Conservation (phyloP, 495 filamentous ascomycete species). For the Penicillium lagena region DNA sequence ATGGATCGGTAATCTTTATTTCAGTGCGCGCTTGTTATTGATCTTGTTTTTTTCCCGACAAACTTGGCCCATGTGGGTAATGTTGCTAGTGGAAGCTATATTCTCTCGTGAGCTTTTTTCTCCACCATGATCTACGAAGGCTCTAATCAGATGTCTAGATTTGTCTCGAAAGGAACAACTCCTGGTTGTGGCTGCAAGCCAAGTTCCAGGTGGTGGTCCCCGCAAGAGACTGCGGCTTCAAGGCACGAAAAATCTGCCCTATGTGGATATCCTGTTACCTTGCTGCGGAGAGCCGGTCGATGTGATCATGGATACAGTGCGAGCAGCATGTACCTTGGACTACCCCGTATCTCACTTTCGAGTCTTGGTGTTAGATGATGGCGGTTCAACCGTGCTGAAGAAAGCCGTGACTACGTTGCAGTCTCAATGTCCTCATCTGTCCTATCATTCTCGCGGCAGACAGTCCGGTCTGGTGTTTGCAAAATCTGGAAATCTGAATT, state of each 20-base stretch:
- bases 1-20: conserved; percentile 19
- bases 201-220: not conserved
- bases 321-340: conserved; percentile 39
- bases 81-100: conserved; percentile 21
- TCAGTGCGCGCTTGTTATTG: conserved; percentile 12
- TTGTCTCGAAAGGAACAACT: conserved; percentile 20
- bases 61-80: conserved; percentile 26
- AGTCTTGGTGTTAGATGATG: conserved; percentile 47
- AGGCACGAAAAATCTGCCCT: conserved; percentile 20
- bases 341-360: conserved; percentile 41
- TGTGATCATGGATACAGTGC: conserved; percentile 45
- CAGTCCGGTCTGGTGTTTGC: conserved; percentile 33
- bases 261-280: conserved; percentile 42
- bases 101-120: conserved; percentile 16
- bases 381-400: conserved; percentile 26
- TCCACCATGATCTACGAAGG: not conserved
- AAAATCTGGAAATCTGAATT: conserved; percentile 53
- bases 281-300: conserved; percentile 45
- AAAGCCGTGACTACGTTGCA: conserved; percentile 19
- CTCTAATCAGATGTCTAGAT: conserved; percentile 7
- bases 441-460: conserved; percentile 39
- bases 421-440: conserved; percentile 29
- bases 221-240: conserved; percentile 20
- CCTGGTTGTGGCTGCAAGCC: conserved; percentile 14
- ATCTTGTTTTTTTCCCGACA: conserved; percentile 1